Conservation (phyloP, 1,284 basidiomycete species). For the Ustilago nuda region DNA sequence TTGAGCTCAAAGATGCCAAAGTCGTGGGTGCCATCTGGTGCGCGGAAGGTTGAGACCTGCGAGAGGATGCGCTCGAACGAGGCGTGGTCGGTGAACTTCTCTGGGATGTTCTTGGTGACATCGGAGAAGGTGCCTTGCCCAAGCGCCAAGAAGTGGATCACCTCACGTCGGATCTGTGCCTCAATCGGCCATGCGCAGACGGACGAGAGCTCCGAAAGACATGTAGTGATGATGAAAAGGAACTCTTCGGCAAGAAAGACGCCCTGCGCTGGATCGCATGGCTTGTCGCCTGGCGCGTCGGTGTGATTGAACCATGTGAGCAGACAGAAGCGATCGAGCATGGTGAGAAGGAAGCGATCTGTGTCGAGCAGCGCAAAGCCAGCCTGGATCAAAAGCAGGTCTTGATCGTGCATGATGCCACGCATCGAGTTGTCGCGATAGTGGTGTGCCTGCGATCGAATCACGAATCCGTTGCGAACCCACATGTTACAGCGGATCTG, state of each 20-base stretch:
- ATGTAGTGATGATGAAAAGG: conserved; percentile 85
- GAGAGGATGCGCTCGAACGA: conserved; percentile 84
- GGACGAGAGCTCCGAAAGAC: conserved; percentile 84
- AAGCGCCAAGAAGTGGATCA: conserved; percentile 89
- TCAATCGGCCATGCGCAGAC: conserved; percentile 80
- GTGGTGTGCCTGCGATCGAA: conserved; percentile 93
- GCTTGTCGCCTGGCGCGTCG: conserved; percentile 45
- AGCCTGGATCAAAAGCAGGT: conserved; percentile 90
- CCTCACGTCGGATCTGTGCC: conserved; percentile 81
- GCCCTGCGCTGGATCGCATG: conserved; percentile 79
- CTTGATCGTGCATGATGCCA: conserved; percentile 96
- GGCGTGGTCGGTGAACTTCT: conserved; percentile 86
- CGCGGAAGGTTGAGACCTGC: conserved; percentile 84
- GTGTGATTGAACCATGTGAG: conserved; percentile 79
- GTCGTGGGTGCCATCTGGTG: conserved; percentile 82
- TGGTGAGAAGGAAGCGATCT: conserved; percentile 81
- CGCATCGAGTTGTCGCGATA: conserved; percentile 96
- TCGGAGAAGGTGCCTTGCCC: conserved; percentile 91
- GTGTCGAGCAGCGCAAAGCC: conserved; percentile 78
- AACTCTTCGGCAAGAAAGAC: conserved; percentile 92
- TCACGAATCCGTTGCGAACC: conserved; percentile 96
- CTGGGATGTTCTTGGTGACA: conserved; percentile 88
- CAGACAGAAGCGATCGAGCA: conserved; percentile 90
- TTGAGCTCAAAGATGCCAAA: conserved; percentile 88
- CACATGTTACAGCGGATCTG: conserved; percentile 95